These are phyloP conservation scores for Thermochaetoides thermophila DNA, from an alignment of 495 filamentous ascomycete genomes.

Conservation along the genomic window DNA sequence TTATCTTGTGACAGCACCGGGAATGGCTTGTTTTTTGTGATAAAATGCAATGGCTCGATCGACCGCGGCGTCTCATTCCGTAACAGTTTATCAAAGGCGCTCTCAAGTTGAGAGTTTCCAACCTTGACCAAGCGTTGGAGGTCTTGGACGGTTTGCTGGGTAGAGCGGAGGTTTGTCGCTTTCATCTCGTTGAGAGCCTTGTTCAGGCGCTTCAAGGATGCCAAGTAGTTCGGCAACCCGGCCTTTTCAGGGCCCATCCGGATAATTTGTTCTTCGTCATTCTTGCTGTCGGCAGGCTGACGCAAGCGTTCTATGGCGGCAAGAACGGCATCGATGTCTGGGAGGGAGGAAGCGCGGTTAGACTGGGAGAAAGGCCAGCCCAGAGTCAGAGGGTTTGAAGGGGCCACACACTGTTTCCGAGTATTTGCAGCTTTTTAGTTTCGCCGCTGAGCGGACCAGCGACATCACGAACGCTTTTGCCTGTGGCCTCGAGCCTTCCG, in stretches of 20 bases:
- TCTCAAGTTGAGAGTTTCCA: slow-evolving; percentile 70
- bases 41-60: slow-evolving; percentile 80
- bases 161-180: slow-evolving; percentile 73
- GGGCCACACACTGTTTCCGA: slow-evolving; percentile 50
- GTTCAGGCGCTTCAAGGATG: slow-evolving; percentile 74
- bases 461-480: slow-evolving; percentile 77
- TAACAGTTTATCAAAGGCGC: slow-evolving; percentile 59
- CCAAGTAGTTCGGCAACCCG: slow-evolving; percentile 72
- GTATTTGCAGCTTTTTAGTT: slow-evolving; percentile 71
- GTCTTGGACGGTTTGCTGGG: slow-evolving; percentile 77
- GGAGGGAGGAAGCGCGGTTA: slow-evolving; percentile 5
- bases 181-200: slow-evolving; percentile 68
- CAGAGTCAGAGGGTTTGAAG: not conserved
- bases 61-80: slow-evolving; percentile 50
- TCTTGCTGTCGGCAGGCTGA: slow-evolving; percentile 76
- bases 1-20: slow-evolving; percentile 35
- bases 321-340: slow-evolving; percentile 73
- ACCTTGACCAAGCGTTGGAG: slow-evolving; percentile 59
- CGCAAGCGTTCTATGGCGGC: slow-evolving; percentile 76
- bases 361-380: slow-evolving; percentile 1
- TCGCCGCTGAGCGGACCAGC: slow-evolving; percentile 89
- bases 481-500: slow-evolving; percentile 68
- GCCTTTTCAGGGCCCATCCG: slow-evolving; percentile 66
- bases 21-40: slow-evolving; percentile 63
- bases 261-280: slow-evolving; percentile 80